Conservation (phyloP, 108 stramenopile genomes). For the Discostella stelligeroides region DNA sequence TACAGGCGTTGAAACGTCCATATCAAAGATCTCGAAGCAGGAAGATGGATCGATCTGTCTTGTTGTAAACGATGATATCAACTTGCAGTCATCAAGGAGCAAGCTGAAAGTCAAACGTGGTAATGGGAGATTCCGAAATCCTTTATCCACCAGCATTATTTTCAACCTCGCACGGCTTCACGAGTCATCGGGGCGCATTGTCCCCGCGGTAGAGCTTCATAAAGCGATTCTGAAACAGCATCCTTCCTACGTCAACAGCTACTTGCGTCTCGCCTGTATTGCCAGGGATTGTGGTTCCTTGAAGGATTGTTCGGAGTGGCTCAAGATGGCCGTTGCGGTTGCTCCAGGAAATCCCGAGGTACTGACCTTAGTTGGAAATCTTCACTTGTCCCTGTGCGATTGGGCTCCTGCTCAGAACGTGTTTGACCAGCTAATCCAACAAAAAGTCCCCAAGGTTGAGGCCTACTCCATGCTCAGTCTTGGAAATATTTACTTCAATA, state of each 20-base stretch:
- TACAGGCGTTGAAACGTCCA: conserved; percentile 17
- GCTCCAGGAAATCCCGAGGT: conserved; percentile 89
- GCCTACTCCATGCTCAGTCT: conserved; percentile 85
- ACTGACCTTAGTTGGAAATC: conserved; percentile 87
- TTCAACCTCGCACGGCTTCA: conserved; percentile 89
- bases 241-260: conserved; percentile 86
- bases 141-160: conserved; percentile 71
- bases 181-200: conserved; percentile 71
- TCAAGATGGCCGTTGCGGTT: conserved; percentile 79
- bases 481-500: conserved; percentile 90
- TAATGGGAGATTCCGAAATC: conserved; percentile 61
- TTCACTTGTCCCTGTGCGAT: conserved; percentile 85
- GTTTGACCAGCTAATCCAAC: conserved; percentile 78
- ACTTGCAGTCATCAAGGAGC: conserved; percentile 16
- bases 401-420: conserved; percentile 84
- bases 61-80: conserved; percentile 16
- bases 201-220: conserved; percentile 85
- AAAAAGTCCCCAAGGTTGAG: conserved; percentile 81
- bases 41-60: conserved; percentile 33
- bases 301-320: conserved; percentile 86
- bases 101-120: conserved; percentile 61
- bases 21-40: conserved; percentile 26
- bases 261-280: conserved; percentile 85
- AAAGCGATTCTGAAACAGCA: conserved; percentile 84
- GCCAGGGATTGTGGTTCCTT: conserved; percentile 85